Evolutionary conservation across 352 stramenopile genomes (phyloP).

Genomic region (Aphanomyces astaci): DNA sequence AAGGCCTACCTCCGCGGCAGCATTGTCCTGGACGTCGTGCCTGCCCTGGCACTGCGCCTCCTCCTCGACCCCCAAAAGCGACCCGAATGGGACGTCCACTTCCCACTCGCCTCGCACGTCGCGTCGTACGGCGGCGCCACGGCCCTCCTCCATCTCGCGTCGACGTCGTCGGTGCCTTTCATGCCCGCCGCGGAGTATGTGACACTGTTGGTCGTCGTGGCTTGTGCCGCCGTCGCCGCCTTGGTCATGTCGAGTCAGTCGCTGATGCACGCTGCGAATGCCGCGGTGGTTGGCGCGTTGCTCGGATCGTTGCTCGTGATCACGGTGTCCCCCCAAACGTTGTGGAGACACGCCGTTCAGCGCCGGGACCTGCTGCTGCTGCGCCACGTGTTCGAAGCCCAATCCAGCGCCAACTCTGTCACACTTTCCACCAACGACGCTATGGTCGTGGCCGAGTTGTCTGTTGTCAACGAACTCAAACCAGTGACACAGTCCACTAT

Average conservation of each 20-base stretch:
- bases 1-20: slow-evolving; percentile 51
- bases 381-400: slow-evolving; percentile 57
- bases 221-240: slow-evolving; percentile 31
- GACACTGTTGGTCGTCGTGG: background rate
- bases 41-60: slow-evolving; percentile 49
- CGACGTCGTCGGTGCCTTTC: slow-evolving; percentile 18
- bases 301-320: slow-evolving; percentile 35
- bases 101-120: slow-evolving; percentile 47
- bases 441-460: slow-evolving; percentile 62
- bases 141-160: slow-evolving; percentile 57
- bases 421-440: slow-evolving; percentile 32
- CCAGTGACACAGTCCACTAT: slow-evolving; percentile 31
- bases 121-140: slow-evolving; percentile 67
- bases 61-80: slow-evolving; percentile 57
- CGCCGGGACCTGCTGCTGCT: slow-evolving; percentile 64
- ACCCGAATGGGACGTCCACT: slow-evolving; percentile 70
- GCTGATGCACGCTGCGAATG: slow-evolving; percentile 17
- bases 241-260: background rate
- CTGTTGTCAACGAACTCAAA: slow-evolving; percentile 68
- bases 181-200: slow-evolving; percentile 35
- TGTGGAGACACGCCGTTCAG: slow-evolving; percentile 24
- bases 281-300: slow-evolving; percentile 38
- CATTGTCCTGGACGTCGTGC: slow-evolving; percentile 56
- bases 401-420: slow-evolving; percentile 27
- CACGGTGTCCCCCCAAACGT: slow-evolving; percentile 29